Evolutionary conservation across 768 basidiomycete species (phyloP).

Genomic region (Vararia minispora): DNA sequence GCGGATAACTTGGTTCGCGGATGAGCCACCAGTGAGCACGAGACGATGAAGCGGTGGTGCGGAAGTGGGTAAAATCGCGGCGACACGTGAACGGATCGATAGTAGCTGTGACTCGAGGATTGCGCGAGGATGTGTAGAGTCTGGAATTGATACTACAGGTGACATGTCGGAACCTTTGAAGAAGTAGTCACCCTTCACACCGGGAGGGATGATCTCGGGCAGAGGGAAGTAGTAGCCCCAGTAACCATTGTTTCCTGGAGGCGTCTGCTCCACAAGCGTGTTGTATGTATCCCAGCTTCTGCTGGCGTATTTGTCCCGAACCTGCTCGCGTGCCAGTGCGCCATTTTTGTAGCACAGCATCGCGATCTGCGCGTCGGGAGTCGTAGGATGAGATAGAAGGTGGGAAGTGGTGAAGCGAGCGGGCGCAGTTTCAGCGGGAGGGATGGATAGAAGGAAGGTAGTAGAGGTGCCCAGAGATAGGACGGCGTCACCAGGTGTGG

Average conservation of each 20-base stretch:
- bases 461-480: conserved; percentile 86
- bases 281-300: conserved; percentile 64
- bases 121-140: conserved; percentile 50
- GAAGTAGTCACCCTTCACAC: conserved; percentile 60
- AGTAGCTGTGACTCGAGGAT: conserved; percentile 81
- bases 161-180: conserved; percentile 27
- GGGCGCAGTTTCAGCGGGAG: conserved; percentile 51
- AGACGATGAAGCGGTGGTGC: conserved; percentile 49
- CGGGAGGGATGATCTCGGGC: conserved; percentile 80
- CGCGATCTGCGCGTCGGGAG: conserved; percentile 54
- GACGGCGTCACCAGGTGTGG: conserved; percentile 69
- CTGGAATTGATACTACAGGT: conserved; percentile 26
- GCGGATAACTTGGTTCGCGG: conserved; percentile 59
- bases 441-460: conserved; percentile 71
- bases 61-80: conserved; percentile 50
- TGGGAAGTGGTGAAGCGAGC: conserved; percentile 67
- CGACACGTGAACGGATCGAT: conserved; percentile 64
- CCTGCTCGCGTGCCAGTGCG: conserved; percentile 67
- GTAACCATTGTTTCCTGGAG: conserved; percentile 47
- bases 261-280: conserved; percentile 39
- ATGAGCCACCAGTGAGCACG: conserved; percentile 71
- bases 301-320: conserved; percentile 54
- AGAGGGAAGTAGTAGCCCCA: conserved; percentile 75
- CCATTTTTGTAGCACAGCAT: conserved; percentile 94
- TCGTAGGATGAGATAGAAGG: conserved; percentile 60